These are phyloP conservation scores for Stenogyne calaminthoides DNA, from an alignment of 305 asterid species.

Conservation along the genomic window DNA sequence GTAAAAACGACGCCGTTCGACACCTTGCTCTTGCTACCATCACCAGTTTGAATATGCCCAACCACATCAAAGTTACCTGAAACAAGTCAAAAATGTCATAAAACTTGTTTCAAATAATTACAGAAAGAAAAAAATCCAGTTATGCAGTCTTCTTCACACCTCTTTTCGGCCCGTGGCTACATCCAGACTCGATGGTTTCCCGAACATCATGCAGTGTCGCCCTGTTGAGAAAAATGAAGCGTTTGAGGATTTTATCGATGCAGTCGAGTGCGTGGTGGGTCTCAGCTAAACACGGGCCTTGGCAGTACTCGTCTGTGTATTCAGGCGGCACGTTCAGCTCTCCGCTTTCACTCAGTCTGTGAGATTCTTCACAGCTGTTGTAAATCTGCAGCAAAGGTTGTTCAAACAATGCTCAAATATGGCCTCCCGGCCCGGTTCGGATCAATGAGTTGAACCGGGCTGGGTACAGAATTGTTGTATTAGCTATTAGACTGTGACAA, in stretches of 20 bases:
- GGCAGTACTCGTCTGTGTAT: conserved; percentile 59
- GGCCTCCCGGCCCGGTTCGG: background rate
- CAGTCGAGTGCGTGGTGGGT: conserved; percentile 69
- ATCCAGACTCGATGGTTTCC: conserved; percentile 63
- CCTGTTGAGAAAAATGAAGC: conserved; percentile 49
- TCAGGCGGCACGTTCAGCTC: conserved; percentile 66
- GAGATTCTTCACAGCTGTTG: conserved; percentile 61
- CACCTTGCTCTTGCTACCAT: conserved; percentile 33
- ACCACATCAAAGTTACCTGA: conserved; percentile 71
- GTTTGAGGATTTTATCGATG: conserved; percentile 41
- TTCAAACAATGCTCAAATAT: background rate
- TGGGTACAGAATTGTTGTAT: background rate
- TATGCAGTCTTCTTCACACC: conserved; percentile 35
- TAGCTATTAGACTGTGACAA: too few species aligned
- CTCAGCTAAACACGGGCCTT: conserved; percentile 72
- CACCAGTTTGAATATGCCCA: conserved; percentile 48
- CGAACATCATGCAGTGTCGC: conserved; percentile 57
- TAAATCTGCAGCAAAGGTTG: conserved; percentile 53
- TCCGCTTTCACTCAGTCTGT: conserved; percentile 64
- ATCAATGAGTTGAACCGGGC: background rate
- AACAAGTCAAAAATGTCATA: conserved; percentile 7
- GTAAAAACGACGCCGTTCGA: conserved; percentile 31
- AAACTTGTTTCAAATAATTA: background rate
- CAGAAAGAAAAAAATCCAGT: background rate
- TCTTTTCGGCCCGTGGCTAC: conserved; percentile 72